Conservation (phyloP, 2,329 filamentous ascomycete species). For the Stachybotrys chartarum region DNA sequence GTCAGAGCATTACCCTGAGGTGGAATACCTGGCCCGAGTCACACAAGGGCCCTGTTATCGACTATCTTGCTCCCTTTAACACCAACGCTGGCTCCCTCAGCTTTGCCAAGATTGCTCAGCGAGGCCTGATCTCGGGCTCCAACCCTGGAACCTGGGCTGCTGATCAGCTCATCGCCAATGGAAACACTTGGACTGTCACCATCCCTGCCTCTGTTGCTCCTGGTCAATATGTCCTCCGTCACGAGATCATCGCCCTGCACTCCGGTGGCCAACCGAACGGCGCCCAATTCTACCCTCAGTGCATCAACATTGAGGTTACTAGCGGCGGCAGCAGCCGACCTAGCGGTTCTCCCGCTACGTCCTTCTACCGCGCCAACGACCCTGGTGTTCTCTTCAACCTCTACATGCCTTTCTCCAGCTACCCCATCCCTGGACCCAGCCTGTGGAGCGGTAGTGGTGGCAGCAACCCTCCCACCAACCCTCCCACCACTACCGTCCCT, state of each 20-base stretch:
- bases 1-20: conserved; percentile 29
- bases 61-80: conserved; percentile 53
- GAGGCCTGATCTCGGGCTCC: conserved; percentile 39
- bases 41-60: conserved; percentile 49
- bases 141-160: conserved; percentile 28
- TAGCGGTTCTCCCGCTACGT: conserved; percentile 11
- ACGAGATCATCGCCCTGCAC: conserved; percentile 47
- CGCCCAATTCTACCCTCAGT: conserved; percentile 45
- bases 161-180: conserved; percentile 33
- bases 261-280: conserved; percentile 31
- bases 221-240: conserved; percentile 40
- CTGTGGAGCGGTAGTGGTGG: not conserved
- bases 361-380: conserved; percentile 26
- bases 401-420: conserved; percentile 18
- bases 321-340: conserved; percentile 27
- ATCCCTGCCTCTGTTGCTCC: conserved; percentile 23
- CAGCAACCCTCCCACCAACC: no score
- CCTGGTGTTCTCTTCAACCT: conserved; percentile 28
- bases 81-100: conserved; percentile 45
- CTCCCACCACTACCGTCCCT: no score
- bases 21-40: conserved; percentile 35
- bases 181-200: conserved; percentile 22
- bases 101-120: conserved; percentile 58
- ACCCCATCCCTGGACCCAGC: conserved; percentile 23
- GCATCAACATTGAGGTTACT: conserved; percentile 38